Conservation (phyloP, 768 basidiomycete species). For the Leucosporidium creatinivorum region DNA sequence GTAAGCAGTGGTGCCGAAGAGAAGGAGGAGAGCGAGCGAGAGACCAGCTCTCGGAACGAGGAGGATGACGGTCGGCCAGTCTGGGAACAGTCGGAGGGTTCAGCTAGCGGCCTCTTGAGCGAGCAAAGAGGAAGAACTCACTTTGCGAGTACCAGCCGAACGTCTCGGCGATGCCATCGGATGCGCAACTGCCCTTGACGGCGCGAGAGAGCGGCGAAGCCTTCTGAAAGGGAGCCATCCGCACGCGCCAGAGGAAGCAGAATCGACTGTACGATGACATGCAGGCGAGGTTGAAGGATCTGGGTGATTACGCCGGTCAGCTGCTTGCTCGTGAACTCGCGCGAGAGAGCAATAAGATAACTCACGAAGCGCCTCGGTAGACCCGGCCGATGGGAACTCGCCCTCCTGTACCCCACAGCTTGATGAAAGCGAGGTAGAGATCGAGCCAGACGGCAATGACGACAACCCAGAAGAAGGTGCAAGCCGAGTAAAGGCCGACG, state of each 20-base stretch:
- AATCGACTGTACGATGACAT: constrained; percentile 13
- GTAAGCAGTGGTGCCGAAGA: constrained; percentile 22
- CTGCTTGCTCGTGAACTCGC: too few species aligned
- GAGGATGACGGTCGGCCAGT: constrained; percentile 31
- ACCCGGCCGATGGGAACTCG: constrained; percentile 19
- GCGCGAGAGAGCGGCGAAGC: not conserved
- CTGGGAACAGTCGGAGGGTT: not conserved
- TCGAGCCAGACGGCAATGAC: constrained; percentile 7
- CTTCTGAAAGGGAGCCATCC: constrained; percentile 6
- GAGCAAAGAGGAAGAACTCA: not conserved
- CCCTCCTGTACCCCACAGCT: constrained; percentile 6
- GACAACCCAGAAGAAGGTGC: constrained; percentile 17
- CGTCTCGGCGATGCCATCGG: constrained; percentile 19
- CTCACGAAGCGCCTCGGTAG: constrained; percentile 25
- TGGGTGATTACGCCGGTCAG: too few species aligned
- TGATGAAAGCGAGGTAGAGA: not conserved
- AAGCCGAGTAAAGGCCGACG: constrained; percentile 12
- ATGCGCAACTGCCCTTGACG: not conserved
- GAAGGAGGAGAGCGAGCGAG: constrained; percentile 24
- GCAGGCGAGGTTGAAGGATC: constrained; percentile 20
- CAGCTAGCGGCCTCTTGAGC: too few species aligned
- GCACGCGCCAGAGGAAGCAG: constrained; percentile 25
- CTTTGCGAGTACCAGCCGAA: constrained; percentile 20
- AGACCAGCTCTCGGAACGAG: constrained; percentile 25
- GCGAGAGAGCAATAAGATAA: too few species aligned